These are phyloP conservation scores for Fusarium sp. DNA, from an alignment of 2,329 filamentous ascomycete species.

Conservation along the genomic window DNA sequence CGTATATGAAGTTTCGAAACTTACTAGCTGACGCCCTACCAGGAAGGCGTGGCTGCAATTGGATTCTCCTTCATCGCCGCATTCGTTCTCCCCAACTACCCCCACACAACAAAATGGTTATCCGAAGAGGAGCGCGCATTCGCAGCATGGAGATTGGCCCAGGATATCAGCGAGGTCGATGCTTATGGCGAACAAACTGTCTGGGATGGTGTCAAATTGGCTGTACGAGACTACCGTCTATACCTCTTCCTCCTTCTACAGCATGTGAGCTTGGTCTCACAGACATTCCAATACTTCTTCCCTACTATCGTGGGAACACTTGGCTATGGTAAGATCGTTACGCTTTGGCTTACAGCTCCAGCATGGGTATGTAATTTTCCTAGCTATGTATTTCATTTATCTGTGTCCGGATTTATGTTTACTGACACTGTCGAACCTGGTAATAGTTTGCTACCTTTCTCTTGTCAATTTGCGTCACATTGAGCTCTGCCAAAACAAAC, in stretches of 20 bases:
- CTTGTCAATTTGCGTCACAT: constrained; percentile 68
- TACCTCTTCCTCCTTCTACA: constrained; percentile 70
- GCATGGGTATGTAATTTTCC: too few relatives aligned
- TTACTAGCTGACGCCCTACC: fast-evolving
- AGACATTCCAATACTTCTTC: constrained; percentile 77
- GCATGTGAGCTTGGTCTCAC: constrained; percentile 65
- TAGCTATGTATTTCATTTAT: too few relatives aligned
- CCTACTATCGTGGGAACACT: constrained; percentile 74
- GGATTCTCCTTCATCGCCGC: constrained; percentile 52
- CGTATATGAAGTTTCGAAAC: too few relatives aligned
- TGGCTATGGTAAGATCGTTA: constrained; percentile 68
- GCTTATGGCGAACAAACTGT: constrained; percentile 55
- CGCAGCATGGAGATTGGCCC: constrained; percentile 65
- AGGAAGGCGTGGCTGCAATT: constrained; percentile 60
- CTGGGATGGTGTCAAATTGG: constrained; percentile 63
- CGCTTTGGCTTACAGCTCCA: constrained; percentile 70
- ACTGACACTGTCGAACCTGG: not conserved
- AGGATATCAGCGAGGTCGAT: constrained; percentile 64
- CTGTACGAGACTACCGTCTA: constrained; percentile 64
- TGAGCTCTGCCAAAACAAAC: constrained; percentile 66
- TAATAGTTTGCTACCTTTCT: constrained; percentile 65
- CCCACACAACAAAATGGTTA: constrained; percentile 67
- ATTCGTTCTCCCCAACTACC: constrained; percentile 66
- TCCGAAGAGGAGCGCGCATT: constrained; percentile 65
- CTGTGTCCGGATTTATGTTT: not conserved